Percentiles rank a stretch among this genome's conserved stretches.
Conservation (phyloP, 352 stramenopile genomes). For the Phytophthora multivora region DNA sequence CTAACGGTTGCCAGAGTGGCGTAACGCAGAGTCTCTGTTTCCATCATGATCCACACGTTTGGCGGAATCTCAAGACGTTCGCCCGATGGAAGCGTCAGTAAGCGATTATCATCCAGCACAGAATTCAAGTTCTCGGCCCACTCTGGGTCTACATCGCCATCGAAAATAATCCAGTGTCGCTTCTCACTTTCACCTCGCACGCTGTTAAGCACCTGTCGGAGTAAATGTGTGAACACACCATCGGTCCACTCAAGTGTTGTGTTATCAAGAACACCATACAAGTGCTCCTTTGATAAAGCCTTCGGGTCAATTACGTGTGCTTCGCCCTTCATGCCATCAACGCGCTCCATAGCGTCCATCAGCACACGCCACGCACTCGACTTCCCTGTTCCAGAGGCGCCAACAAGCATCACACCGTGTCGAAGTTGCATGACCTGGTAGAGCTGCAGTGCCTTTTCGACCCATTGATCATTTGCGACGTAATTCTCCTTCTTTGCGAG, state of each 20-base stretch:
- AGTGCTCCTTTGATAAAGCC: conserved; percentile 96
- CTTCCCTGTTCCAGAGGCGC: conserved; percentile 97
- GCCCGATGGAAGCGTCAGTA: conserved; percentile 98
- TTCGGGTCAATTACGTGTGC: conserved; percentile 99
- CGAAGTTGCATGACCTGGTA: conserved; percentile 98
- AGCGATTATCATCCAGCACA: conserved; percentile 99
- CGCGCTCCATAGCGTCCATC: conserved; percentile 92
- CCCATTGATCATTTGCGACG: conserved; percentile 91
- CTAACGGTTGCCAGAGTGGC: conserved; percentile 99
- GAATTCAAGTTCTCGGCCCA: conserved; percentile 99
- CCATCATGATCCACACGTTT: conserved; percentile 99
- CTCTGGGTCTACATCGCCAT: conserved; percentile 99
- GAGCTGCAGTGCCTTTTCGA: conserved; percentile 99
- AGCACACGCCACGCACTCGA: conserved; percentile 94
- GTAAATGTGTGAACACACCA: conserved; percentile 98
- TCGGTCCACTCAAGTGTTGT: conserved; percentile 99
- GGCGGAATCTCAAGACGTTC: conserved; percentile 97
- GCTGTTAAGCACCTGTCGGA: conserved; percentile 97
- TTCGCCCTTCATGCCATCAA: conserved; percentile 97
- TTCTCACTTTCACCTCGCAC: conserved; percentile 96
- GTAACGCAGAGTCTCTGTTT: conserved; percentile 98
- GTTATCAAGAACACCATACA: conserved; percentile 99
- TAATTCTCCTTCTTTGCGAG: conserved; percentile 92
- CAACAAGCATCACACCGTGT: conserved; percentile 99
- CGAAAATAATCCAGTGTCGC: conserved; percentile 99